Evolutionary conservation across 352 stramenopile species (phyloP).

Genomic region (Globisporangium lucens): DNA sequence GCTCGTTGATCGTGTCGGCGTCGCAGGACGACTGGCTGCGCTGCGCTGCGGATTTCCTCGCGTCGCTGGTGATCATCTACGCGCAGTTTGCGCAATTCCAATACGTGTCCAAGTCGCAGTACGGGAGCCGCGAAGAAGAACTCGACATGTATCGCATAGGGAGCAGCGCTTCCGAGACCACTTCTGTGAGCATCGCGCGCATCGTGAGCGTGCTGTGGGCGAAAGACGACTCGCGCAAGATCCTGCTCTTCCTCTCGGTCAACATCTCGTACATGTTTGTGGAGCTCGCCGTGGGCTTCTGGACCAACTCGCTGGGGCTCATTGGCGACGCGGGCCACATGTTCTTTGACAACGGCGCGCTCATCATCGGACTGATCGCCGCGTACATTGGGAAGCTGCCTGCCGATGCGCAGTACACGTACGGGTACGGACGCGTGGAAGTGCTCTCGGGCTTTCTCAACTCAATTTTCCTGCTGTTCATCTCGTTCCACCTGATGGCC

Average conservation of each 20-base stretch:
- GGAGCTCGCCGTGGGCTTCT: slow-evolving; percentile 80
- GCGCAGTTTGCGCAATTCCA: slow-evolving; percentile 36
- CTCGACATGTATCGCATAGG: slow-evolving; percentile 44
- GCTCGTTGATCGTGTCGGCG: slow-evolving; percentile 35
- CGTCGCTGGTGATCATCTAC: slow-evolving; percentile 50
- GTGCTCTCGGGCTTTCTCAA: slow-evolving; percentile 88
- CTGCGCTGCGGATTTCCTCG: slow-evolving; percentile 31
- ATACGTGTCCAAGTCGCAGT: slow-evolving; percentile 16
- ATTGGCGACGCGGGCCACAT: slow-evolving; percentile 88
- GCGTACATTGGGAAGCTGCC: slow-evolving; percentile 81
- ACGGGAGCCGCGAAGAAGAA: slow-evolving; percentile 24
- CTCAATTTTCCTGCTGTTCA: slow-evolving; percentile 78
- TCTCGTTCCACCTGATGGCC: slow-evolving; percentile 80
- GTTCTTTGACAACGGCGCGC: slow-evolving; percentile 84
- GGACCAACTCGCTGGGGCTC: slow-evolving; percentile 82
- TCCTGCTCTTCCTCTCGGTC: slow-evolving; percentile 77
- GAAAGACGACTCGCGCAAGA: slow-evolving; percentile 64
- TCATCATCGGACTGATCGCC: slow-evolving; percentile 81
- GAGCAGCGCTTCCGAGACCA: not conserved
- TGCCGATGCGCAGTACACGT: slow-evolving; percentile 71
- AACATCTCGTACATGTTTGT: slow-evolving; percentile 89
- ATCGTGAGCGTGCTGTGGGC: slow-evolving; percentile 51
- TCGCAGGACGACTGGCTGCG: slow-evolving; percentile 55
- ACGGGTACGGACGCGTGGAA: slow-evolving; percentile 84
- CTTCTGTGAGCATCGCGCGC: slow-evolving; percentile 8